These are phyloP conservation scores for Setaria italica DNA, from an alignment of 202 grass and related monocot species.

Conservation along the genomic window DNA sequence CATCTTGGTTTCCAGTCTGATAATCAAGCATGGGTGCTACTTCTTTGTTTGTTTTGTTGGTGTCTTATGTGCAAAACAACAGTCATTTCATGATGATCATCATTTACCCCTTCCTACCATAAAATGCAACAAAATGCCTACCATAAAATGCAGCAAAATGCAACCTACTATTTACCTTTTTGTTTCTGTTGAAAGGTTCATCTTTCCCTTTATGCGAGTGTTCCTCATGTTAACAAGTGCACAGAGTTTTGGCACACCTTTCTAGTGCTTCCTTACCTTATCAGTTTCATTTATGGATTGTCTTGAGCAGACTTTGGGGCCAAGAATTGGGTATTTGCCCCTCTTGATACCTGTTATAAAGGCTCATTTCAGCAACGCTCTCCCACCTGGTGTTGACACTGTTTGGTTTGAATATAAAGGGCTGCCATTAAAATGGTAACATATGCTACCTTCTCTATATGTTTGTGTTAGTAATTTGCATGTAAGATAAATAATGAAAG, in stretches of 20 bases:
- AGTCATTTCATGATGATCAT: not conserved
- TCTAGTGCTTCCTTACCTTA: not conserved
- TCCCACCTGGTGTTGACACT: conserved; percentile 87
- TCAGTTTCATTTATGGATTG: conserved; percentile 15
- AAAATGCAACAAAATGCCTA: conserved; percentile 6
- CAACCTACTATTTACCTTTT: not conserved
- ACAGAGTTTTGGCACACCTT: not conserved
- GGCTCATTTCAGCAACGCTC: conserved; percentile 85
- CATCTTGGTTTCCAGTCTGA: not conserved
- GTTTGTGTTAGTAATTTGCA: not conserved
- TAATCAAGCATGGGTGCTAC: not conserved
- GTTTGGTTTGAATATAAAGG: conserved; percentile 99
- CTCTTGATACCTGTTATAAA: conserved; percentile 81
- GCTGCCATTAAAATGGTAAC: conserved; percentile 91
- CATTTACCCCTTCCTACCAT: conserved; percentile 7
- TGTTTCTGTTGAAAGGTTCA: not conserved
- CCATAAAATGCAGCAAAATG: not conserved
- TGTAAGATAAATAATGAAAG: conserved; percentile 7
- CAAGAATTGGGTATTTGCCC: conserved; percentile 86
- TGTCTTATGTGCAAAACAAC: not conserved
- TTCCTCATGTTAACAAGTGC: conserved; percentile 6
- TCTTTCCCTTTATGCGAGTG: conserved; percentile 19
- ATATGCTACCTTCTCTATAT: conserved; percentile 3
- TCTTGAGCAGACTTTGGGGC: conserved; percentile 71
- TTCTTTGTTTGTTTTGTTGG: not conserved